Percentiles rank a stretch among this genome's conserved stretches.
Conservation (phyloP, 2,329 filamentous ascomycete genomes). For the Ophiosphaerella korrae region DNA sequence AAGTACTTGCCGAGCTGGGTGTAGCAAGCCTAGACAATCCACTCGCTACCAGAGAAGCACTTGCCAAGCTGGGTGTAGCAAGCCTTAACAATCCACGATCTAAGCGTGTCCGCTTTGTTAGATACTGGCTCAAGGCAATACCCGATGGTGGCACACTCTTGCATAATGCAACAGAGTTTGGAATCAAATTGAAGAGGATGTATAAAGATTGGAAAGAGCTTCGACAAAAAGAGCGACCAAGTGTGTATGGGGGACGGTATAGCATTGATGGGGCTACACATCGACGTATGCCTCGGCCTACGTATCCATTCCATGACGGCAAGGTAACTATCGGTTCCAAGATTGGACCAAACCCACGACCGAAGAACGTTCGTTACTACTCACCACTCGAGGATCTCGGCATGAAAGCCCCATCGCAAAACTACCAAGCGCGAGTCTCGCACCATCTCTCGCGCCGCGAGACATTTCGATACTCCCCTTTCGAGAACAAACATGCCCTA, state of each 20-base stretch:
- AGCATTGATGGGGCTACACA: neutral
- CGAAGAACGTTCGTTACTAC: neutral
- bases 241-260: neutral
- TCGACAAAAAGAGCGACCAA: neutral
- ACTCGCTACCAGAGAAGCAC: constrained; percentile 2
- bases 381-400: constrained; percentile 6
- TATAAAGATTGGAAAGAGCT: constrained; percentile 11
- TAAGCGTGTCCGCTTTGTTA: constrained; percentile 28
- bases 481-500: neutral
- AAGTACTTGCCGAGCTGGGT: constrained; percentile 4
- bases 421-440: neutral
- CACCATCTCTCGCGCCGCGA: neutral
- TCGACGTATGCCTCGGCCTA: neutral
- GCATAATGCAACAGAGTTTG: constrained; percentile 26
- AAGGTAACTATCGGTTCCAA: constrained; percentile 1
- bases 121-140: constrained; percentile 29
- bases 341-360: constrained; percentile 14
- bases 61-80: constrained; percentile 2
- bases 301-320: neutral
- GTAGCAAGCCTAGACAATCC: constrained; percentile 11
- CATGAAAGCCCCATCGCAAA: neutral
- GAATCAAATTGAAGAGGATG: constrained; percentile 23
- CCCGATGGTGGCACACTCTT: constrained; percentile 9
- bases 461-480: neutral
- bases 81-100: constrained; percentile 18